Conservation (phyloP, 306 rosid genomes). For the Abrus pulchellus region DNA sequence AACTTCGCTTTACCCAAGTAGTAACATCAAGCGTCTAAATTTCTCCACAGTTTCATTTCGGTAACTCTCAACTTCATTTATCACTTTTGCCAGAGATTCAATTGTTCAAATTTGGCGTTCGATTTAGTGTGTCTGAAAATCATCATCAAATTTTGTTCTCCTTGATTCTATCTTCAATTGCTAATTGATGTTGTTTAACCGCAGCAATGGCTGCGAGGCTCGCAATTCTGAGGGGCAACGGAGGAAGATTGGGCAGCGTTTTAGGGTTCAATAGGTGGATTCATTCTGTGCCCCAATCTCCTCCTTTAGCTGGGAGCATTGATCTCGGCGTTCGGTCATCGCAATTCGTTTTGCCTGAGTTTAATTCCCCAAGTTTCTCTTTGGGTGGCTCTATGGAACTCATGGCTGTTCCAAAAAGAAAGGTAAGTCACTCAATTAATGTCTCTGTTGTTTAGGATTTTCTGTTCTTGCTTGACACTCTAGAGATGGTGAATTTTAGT, state of each 20-base stretch:
- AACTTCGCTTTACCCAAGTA: neutral
- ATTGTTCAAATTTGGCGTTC: neutral
- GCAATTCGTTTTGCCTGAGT: conserved; percentile 65
- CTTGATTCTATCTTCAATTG: neutral
- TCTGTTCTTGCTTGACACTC: conserved; percentile 12
- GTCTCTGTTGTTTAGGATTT: conserved; percentile 22
- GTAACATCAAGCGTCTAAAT: neutral
- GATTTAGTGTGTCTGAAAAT: neutral
- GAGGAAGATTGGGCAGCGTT: conserved; percentile 43
- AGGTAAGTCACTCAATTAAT: conserved; percentile 58
- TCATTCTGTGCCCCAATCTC: conserved; percentile 55
- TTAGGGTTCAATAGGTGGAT: conserved; percentile 57
- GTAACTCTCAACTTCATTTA: neutral
- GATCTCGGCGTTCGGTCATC: conserved; percentile 39
- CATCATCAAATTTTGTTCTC: neutral
- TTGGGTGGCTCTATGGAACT: conserved; percentile 82
- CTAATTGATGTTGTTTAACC: conserved; percentile 11
- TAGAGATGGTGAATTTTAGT: conserved; percentile 7
- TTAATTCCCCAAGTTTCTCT: conserved; percentile 60
- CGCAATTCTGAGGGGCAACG: conserved; percentile 47
- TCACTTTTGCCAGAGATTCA: neutral
- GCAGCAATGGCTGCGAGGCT: conserved; percentile 61
- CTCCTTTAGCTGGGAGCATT: conserved; percentile 59
- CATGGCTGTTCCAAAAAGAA: conserved; percentile 87
- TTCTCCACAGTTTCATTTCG: neutral